Percentiles rank a stretch among this genome's conserved stretches.
Conservation (phyloP, 2,329 filamentous ascomycete species). For the Hypoxylon sp. region DNA sequence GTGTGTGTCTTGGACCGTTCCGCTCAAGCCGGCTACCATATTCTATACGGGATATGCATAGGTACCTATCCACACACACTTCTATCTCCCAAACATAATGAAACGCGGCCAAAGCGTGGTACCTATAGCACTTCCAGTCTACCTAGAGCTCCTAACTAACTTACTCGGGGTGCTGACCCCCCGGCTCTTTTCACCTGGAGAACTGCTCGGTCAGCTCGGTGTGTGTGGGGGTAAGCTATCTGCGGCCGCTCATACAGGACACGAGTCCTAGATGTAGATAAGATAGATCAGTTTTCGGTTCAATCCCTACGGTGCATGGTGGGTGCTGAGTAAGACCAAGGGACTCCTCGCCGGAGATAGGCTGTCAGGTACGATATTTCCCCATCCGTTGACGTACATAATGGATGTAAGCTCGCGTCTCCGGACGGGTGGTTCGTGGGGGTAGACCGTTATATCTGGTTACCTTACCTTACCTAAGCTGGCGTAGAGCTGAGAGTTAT, state of each 20-base stretch:
- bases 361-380: conserved; percentile 3
- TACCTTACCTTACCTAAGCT: conserved; percentile 5
- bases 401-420: conserved; percentile 22
- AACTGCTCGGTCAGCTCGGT: conserved; percentile 4
- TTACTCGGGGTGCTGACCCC: conserved; percentile 4
- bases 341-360: conserved; percentile 8
- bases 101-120: not conserved
- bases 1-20: not conserved
- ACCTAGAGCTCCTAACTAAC: not conserved
- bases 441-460: not conserved
- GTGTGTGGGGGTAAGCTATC: not conserved
- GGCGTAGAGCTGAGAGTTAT: not conserved
- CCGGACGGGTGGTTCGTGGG: conserved; percentile 13
- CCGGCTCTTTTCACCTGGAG: conserved; percentile 4
- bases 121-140: not conserved
- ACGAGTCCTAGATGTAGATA: not conserved
- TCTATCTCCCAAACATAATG: not conserved
- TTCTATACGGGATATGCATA: not conserved
- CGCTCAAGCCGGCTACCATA: not conserved
- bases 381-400: conserved; percentile 6
- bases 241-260: conserved; percentile 5
- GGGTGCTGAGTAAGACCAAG: conserved; percentile 20
- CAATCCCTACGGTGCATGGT: not conserved
- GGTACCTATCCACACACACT: not conserved
- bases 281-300: conserved; percentile 3